Base-by-base conservation (phyloP, 2,329 filamentous ascomycete species). In the Cryphonectria radicalis region DNA sequence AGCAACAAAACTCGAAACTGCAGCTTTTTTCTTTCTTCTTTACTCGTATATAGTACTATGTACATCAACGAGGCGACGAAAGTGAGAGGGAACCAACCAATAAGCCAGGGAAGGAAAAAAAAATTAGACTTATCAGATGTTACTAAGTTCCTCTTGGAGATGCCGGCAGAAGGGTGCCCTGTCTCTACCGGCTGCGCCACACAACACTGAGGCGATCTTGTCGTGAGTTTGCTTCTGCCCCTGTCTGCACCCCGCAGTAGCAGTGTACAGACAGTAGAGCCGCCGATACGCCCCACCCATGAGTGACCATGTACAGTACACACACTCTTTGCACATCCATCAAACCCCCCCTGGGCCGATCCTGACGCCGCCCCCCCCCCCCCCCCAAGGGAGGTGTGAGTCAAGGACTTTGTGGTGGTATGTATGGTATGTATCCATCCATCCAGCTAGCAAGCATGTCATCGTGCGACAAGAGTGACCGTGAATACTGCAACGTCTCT, bases 361-460 rank as follows among this genome's bases (percentile, higher is more conserved):
- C 69, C 69, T 71, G 69, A 69, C 69, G 71, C 71, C n/a, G n/a
- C n/a, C n/a, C 53, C 46, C 68, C 66, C 43, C 63, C 32, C 32
- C 53, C 46, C 68, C 63, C 43, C 63, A 63, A 63, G 63, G 53
- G 22, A 69, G 66, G 40, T 66, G 17, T 62, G 37, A 43, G 22
- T 35, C 42, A 46, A 50, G 14, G 32, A 35, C 25, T 32, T 7
- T 19, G 42, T 64, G 40, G 14, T 64, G 46, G 22, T 10, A 50
- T 50, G 43, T 22, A 50, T 19, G 2, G 4, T 22, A 50, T 19
- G 4, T 22, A 50, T 19, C 14, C 17, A 46, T 46, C 46, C 46
- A 50, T 7, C 46, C 19, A 57, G 10, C n/a, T n/a, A 22, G 63
- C 25, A 19, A 43, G 42, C 43, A 25, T 43, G 43, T 19, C 62